A percentile compares a stretch with the other conserved stretches of the same genome.
Conservation (phyloP, 164 flowering plant species). For the Hamamelis virginiana region DNA sequence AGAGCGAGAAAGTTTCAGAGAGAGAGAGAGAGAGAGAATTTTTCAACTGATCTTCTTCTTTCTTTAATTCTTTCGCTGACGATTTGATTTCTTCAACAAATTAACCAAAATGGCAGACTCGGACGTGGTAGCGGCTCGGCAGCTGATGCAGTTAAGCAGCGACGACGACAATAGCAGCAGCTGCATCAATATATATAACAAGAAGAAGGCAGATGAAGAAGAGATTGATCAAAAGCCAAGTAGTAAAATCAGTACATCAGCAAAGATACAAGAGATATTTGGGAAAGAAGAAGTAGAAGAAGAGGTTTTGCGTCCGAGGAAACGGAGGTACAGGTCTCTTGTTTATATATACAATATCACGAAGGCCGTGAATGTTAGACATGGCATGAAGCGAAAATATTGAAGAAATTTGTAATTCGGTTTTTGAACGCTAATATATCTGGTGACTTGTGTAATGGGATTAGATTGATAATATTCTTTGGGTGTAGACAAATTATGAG, state of each 20-base stretch:
- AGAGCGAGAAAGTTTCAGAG: background rate
- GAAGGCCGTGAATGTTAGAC: slow-evolving; percentile 3
- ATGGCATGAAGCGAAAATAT: slow-evolving; percentile 1
- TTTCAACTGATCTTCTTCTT: background rate
- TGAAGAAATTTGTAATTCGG: background rate
- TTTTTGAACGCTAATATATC: too few species aligned
- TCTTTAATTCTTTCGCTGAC: background rate
- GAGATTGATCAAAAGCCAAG: background rate
- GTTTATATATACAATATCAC: slow-evolving; percentile 18
- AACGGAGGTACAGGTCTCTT: slow-evolving; percentile 22
- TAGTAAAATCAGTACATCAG: slow-evolving; percentile 1
- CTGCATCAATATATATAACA: background rate
- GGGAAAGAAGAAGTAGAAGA: slow-evolving; percentile 13
- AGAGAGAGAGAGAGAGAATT: background rate
- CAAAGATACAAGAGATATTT: slow-evolving; percentile 17
- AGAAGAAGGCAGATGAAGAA: background rate
- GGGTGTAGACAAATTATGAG: too few species aligned
- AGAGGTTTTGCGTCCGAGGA: slow-evolving; percentile 6
- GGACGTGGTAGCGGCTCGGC: slow-evolving; percentile 36
- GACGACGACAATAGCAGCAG: slow-evolving; percentile 17
- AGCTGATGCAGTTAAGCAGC: slow-evolving; percentile 44
- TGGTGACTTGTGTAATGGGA: too few species aligned
- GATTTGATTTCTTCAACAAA: background rate
- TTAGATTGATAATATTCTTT: too few species aligned
- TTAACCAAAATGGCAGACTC: slow-evolving; percentile 18